Evolutionary conservation across 2,329 filamentous ascomycete genomes (phyloP), one percentile per base, ranked within the genome.

Genomic region (Ophiostoma perfectum): DNA sequence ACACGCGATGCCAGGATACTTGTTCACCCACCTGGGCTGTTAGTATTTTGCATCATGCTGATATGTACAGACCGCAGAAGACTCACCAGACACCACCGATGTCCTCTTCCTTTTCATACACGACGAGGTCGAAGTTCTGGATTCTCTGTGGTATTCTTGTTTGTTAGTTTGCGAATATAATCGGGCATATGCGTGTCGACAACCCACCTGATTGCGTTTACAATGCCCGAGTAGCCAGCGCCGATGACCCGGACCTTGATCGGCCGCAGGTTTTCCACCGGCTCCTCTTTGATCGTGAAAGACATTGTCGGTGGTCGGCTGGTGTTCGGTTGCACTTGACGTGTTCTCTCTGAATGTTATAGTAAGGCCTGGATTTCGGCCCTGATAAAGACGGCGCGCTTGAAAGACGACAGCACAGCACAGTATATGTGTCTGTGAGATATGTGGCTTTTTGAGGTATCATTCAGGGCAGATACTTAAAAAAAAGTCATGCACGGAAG

Each of bases 61-160:
- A 7, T 9, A 55, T 27, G 18, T 27, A 11, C n/a, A 55, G 18
- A 27, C 49, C 27, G 27, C 49, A 9, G 6, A 12, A 14, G 16
- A 62, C 58, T 39, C 16, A 78, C 77, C 77, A 78, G 11, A 77
- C 76, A 5, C 77, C 77, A 0, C 77, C 77, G 4, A 78, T 68
- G 4, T 72, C 73, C 3, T 76, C 75, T 42, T 77, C 77, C 72
- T 78, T 77, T 68, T 78, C 77, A 65, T 78, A 78, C 1, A 78
- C 76, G 0, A 74, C 73, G 36, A 78, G 71, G 60, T 78, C 77
- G 3, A 78, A 70, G 41, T 78, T 78, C 27, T 76, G 73, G 8
- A 78, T 71, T 41, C 71, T 72, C 66, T 78, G 76, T 0, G 77
- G 77, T 52, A 78, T 77, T 36, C 60, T 63, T 4, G 12, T 18